Conservation (phyloP, 257 asterid genomes). For the Solanum stenotomum region DNA sequence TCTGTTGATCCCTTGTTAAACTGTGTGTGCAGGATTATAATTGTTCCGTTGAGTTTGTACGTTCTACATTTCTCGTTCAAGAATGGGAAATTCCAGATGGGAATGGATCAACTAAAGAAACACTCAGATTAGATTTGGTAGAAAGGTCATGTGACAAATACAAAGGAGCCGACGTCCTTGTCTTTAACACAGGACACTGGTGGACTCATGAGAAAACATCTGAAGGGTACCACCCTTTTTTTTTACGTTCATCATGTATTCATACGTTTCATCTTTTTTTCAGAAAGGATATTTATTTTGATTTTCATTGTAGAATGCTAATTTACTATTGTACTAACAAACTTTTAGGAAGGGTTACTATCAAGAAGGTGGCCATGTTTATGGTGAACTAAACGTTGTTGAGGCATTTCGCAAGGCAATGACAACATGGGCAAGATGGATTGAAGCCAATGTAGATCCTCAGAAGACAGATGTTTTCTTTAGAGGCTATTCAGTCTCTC, state of each 20-base stretch:
- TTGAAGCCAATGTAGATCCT: conserved; percentile 50
- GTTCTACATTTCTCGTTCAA: conserved; percentile 83
- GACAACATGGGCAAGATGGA: conserved; percentile 81
- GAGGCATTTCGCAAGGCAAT: conserved; percentile 87
- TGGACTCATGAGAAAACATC: conserved; percentile 99
- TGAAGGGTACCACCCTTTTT: conserved; percentile 48
- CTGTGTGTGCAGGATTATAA: conserved; percentile 60
- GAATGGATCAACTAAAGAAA: conserved; percentile 57
- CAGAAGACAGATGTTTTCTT: conserved; percentile 55
- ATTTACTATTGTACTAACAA: background rate
- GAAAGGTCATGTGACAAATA: conserved; percentile 68
- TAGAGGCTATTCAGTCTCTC: conserved; percentile 86
- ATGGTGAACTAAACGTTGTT: conserved; percentile 63
- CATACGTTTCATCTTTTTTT: background rate
- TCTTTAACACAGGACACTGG: conserved; percentile 98
- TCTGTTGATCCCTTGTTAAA: background rate
- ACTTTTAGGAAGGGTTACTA: conserved; percentile 69
- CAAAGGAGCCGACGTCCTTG: conserved; percentile 70
- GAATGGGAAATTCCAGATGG: conserved; percentile 43
- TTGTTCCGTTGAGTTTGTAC: conserved; percentile 79
- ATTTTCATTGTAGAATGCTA: background rate
- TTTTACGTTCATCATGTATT: background rate
- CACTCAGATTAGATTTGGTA: conserved; percentile 80
- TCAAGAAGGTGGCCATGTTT: conserved; percentile 78
- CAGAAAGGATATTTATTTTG: background rate